Conservation (phyloP, 202 grass and related monocot species). For the Zoysia matrella region DNA sequence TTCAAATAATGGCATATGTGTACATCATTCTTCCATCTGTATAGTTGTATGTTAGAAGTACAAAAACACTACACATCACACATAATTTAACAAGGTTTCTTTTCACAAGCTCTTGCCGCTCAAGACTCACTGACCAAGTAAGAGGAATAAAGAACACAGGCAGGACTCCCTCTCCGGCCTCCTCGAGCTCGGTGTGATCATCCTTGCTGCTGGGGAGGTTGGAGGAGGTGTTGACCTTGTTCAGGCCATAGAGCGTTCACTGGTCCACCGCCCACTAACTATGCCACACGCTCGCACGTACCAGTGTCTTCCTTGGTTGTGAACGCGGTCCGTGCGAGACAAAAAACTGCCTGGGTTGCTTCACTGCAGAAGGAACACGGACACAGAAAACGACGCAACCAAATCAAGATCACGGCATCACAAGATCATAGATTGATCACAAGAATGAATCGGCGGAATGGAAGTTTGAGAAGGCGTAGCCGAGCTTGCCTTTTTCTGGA, state of each 20-base stretch:
- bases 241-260: too few species aligned
- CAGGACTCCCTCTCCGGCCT: too few species aligned
- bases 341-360: neutral
- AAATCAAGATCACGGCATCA: constrained; percentile 2
- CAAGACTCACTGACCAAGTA: too few species aligned
- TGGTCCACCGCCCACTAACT: too few species aligned
- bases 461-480: neutral
- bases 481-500: constrained; percentile 65
- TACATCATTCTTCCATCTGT: constrained; percentile 42
- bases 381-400: neutral
- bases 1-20: neutral
- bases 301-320: too few species aligned
- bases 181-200: too few species aligned
- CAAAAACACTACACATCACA: constrained; percentile 24
- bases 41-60: constrained; percentile 32
- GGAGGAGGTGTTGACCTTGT: too few species aligned
- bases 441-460: neutral
- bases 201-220: too few species aligned
- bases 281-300: too few species aligned
- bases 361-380: constrained; percentile 26
- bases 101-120: constrained; percentile 7
- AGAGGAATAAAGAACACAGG: too few species aligned
- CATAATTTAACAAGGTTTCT: constrained; percentile 17
- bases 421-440: neutral
- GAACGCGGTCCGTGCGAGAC: too few species aligned